A percentile compares a stretch with the other conserved stretches of the same genome.
Evolutionary conservation across 176 grass and related monocot genomes (phyloP).

Genomic region (Triticum turgidum): DNA sequence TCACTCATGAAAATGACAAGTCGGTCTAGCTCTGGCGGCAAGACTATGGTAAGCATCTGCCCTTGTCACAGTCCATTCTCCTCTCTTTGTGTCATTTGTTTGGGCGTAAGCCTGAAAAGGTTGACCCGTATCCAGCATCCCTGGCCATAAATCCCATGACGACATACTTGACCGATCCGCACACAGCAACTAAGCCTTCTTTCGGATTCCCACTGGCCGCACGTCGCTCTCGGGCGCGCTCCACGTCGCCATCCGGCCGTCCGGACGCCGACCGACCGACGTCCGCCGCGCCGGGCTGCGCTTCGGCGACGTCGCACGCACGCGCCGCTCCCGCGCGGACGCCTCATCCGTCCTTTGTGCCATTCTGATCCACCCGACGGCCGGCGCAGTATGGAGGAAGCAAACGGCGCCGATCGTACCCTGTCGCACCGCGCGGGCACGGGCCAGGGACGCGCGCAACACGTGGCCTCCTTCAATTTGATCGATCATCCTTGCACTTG

Average conservation of each 20-base stretch:
- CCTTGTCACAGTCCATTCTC: neutral
- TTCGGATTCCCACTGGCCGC: neutral
- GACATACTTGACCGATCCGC: neutral
- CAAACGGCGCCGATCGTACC: neutral
- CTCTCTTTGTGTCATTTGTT: neutral
- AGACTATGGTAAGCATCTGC: neutral
- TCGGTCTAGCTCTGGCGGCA: neutral
- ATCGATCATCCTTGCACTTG: neutral
- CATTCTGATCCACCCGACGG: neutral
- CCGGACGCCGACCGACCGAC: conserved; percentile 3
- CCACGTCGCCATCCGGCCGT: neutral
- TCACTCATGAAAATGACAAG: neutral
- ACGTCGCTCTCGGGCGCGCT: neutral
- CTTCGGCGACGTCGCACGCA: neutral
- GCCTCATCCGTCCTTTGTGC: neutral
- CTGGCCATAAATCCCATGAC: neutral
- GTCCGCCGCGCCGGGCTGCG: neutral
- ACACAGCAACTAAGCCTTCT: neutral
- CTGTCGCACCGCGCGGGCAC: neutral
- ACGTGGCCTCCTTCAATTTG: conserved; percentile 4
- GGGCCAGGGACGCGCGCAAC: neutral
- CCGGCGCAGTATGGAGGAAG: neutral
- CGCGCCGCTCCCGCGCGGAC: neutral
- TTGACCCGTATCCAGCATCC: neutral
- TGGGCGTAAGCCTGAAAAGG: conserved; percentile 1